Percentiles rank a stretch among this genome's conserved stretches.
Conservation (phyloP, 2,329 filamentous ascomycete genomes). For the Colletotrichum lupini region DNA sequence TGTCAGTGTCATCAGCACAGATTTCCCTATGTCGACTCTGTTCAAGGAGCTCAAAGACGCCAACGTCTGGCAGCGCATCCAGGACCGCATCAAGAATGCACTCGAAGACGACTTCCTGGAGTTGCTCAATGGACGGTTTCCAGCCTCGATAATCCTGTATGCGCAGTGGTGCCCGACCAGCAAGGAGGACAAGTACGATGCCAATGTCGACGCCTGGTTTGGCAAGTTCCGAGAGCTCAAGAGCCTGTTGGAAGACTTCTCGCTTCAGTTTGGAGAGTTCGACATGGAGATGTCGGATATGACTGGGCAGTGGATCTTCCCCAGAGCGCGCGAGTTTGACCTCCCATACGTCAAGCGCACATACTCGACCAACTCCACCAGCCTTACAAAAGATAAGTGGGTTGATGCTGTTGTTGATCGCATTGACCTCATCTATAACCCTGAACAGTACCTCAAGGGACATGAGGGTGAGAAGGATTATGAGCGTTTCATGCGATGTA, state of each 20-base stretch:
- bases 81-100: constrained; percentile 48
- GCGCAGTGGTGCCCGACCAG: constrained; percentile 59
- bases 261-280: constrained; percentile 43
- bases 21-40: constrained; percentile 48
- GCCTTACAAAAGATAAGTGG: constrained; percentile 52
- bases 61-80: constrained; percentile 27
- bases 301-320: constrained; percentile 58
- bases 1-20: constrained; percentile 57
- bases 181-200: constrained; percentile 48
- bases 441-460: constrained; percentile 34
- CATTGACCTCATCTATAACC: constrained; percentile 50
- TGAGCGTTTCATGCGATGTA: constrained; percentile 42
- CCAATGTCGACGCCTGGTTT: constrained; percentile 49
- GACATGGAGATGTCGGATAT: constrained; percentile 57
- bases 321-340: constrained; percentile 56
- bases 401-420: constrained; percentile 48
- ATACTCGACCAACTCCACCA: constrained; percentile 54
- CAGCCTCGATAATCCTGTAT: constrained; percentile 55
- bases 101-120: constrained; percentile 51
- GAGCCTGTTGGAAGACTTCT: constrained; percentile 43
- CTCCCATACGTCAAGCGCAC: constrained; percentile 61
- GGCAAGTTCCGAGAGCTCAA: constrained; percentile 39
- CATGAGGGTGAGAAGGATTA: constrained; percentile 41
- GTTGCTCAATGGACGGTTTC: constrained; percentile 49
- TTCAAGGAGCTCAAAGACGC: constrained; percentile 48